Evolutionary conservation across 768 basidiomycete genomes (phyloP), one percentile per base, ranked within the genome.

Genomic region (Asterophora parasitica): DNA sequence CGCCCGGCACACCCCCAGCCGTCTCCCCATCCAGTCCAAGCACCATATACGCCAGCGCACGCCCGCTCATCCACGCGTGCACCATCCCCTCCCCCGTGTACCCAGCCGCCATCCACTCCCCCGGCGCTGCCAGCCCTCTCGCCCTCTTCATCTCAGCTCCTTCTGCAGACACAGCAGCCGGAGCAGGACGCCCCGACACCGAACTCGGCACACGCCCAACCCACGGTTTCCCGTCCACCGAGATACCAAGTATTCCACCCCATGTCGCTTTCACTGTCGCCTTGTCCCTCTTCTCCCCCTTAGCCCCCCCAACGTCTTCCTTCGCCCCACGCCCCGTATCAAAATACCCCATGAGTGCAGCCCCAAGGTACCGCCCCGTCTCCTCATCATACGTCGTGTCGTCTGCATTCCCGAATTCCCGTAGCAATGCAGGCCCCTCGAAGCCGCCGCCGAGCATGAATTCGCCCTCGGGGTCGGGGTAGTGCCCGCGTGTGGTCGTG

Each of bases 1-100:
- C 23, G 3, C 6, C 23, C 23, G 23, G 23, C 6, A 23, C 23
- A 6, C 3, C 23, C 7, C 36, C 42, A 16, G 27, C n/a, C 13
- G 13, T 43, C 44, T 46, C 50, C 7, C 4, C 36, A 17, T 74
- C 72, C 11, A 63, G 42, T 2, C 68, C 75, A 4, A 81, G 62
- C 4, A 88, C 66, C 83, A 84, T 83, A 44, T 67, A 54, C 9
- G 80, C 83, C 15, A 85, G 60, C 7, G 78, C 81, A 46, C 73
- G 71, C 4, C 79, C 76, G 47, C 79, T 73, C 61, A 81, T 59
- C 82, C 83, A 85, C 0, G 81, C 83, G 52, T 84, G 77, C 3
- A 77, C 77, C 85, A 86, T 85, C 1, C 85, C 85, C 53, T 88
- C 85, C 0, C 85, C 85, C 0, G 75, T 72, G 58, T 82, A 88